Evolutionary conservation across 1,284 basidiomycete genomes (phyloP).

Genomic region (Volvariella volvacea): DNA sequence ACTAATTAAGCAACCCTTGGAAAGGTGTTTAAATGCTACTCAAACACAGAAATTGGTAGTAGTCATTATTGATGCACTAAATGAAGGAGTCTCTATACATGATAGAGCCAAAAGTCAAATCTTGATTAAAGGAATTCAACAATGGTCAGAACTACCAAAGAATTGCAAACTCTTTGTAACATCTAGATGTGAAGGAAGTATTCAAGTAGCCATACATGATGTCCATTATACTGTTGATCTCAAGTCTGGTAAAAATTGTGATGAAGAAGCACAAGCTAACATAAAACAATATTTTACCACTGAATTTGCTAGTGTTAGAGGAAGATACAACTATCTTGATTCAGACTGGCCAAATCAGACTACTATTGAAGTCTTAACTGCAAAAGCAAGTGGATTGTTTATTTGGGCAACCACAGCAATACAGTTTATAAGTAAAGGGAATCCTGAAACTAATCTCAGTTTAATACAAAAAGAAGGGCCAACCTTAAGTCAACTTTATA

Average conservation of each 20-base stretch:
- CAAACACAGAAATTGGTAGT: conserved; percentile 6
- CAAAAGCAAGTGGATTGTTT: background rate
- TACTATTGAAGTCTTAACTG: background rate
- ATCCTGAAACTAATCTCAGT: background rate
- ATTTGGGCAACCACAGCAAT: background rate
- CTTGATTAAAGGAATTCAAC: background rate
- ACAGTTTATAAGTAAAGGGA: background rate
- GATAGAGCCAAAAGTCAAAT: background rate
- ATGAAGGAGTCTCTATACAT: conserved; percentile 8
- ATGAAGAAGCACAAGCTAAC: background rate
- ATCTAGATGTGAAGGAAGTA: background rate
- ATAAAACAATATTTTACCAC: background rate
- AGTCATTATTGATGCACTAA: conserved; percentile 14
- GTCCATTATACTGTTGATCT: background rate
- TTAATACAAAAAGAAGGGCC: background rate
- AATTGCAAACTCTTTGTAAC: background rate
- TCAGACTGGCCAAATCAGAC: too few species aligned
- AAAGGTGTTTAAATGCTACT: background rate
- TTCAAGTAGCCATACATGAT: background rate
- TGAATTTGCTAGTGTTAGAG: background rate
- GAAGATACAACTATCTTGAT: background rate
- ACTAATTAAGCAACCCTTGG: background rate
- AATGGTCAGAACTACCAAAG: background rate
- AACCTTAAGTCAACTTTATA: background rate
- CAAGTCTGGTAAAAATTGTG: background rate